These are phyloP conservation scores for Trichaptum fuscoviolaceum DNA, from an alignment of 768 basidiomycete species.

Conservation along the genomic window DNA sequence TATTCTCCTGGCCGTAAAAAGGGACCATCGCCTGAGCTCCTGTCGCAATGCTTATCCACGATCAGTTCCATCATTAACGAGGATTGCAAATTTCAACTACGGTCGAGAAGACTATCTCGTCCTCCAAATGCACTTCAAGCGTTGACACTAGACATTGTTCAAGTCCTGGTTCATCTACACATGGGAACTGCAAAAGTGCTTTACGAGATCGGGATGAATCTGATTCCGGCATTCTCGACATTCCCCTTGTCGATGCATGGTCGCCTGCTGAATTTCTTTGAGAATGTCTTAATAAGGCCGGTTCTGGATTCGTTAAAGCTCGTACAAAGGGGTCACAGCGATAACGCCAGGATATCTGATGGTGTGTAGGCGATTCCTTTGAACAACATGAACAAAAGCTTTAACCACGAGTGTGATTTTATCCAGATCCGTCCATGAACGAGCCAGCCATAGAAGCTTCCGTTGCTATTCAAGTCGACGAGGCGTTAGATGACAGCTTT, in stretches of 20 bases:
- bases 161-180: conserved; percentile 54
- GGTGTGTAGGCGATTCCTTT: not conserved
- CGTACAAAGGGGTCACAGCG: conserved; percentile 17
- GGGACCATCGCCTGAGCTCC: conserved; percentile 43
- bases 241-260: conserved; percentile 60
- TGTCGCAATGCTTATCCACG: not conserved
- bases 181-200: conserved; percentile 45
- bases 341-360: not conserved
- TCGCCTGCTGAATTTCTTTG: conserved; percentile 64
- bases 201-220: conserved; percentile 57
- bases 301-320: conserved; percentile 43
- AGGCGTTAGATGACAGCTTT: conserved; percentile 9
- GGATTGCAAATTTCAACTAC: conserved; percentile 65
- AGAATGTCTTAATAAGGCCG: conserved; percentile 51
- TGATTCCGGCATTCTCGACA: conserved; percentile 71
- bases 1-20: conserved; percentile 34
- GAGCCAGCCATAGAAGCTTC: conserved; percentile 16
- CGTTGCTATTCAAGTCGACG: conserved; percentile 19
- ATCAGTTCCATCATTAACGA: conserved; percentile 52
- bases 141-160: conserved; percentile 64
- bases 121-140: conserved; percentile 78
- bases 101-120: conserved; percentile 52
- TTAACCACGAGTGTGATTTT: not conserved
- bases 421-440: not conserved
- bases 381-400: not conserved